Base-by-base conservation (phyloP, 2,329 filamentous ascomycete genomes). In the Botryosphaeria dothidea region DNA sequence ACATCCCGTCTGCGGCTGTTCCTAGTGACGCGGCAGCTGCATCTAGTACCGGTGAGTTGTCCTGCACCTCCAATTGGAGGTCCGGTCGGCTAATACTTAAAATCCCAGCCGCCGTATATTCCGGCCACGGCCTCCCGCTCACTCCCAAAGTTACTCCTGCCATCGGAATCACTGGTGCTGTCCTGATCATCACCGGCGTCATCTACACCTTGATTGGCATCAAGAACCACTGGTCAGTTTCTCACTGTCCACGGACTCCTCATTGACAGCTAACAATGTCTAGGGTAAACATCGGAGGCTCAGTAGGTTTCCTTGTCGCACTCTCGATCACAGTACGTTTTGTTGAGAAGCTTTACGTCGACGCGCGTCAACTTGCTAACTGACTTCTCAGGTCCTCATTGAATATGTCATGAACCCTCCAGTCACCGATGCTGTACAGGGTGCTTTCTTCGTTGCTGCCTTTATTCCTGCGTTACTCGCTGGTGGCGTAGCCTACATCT, bases 391-490 rank as follows among this genome's bases (percentile, higher is more conserved):
- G 56, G 56, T 97, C 2, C 82, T 98, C 23, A 92, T 97, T 63
- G 78, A 96, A 49, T 97, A 97, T 74, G 89, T 97, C 43, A 95
- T 96, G 90, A 89, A 84, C 63, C 85, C 89, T 0, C 92, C 93
- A 0, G 85, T 96, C 43, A 87, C 84, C 66, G 81, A 91, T 74
- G 91, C 87, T 0, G 81, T 95, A 2, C 92, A 97, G 77, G 94
- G 92, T 27, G 94, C 88, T 31, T 97, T 95, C 75, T 86, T 98
- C 38, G 91, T 93, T 6, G 93, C 92, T 2, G 86, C 85, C 2
- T 84, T 92, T 38, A 78, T 92, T 67, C 89, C 92, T 0, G 92
- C 93, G 1, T 74, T 88, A 5, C 82, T 92, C 23, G 84, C 96
- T 21, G 94, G 93, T 17, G 90, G 83, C 13, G 80, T 89, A 3